Base-by-base conservation (phyloP, 139 green algal species). In the Tetradesmus lagerheimii region DNA sequence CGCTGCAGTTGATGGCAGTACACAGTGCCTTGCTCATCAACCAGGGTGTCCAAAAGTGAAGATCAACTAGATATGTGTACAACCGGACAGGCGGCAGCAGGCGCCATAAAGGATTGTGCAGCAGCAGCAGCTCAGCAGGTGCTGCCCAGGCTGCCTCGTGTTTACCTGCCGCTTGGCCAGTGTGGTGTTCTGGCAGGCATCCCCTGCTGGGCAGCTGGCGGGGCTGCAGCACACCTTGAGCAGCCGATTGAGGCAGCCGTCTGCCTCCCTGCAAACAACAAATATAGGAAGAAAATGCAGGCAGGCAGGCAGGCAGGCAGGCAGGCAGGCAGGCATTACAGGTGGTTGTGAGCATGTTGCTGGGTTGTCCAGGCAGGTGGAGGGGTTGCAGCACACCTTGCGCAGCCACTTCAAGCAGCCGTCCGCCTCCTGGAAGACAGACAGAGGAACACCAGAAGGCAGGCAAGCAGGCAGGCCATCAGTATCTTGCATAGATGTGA, bases 271-370 rank as follows among this genome's bases (percentile, higher is more conserved):
- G 53, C 34, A 86, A 14, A 53, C 64, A 41, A 77, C 8, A 84
- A 91, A 37, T n/a, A n/a, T n/a, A n/a, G n/a, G 45, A 93, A 15
- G 20, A 62, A 79, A 29, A 81, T 67, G 91, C 83, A 83, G 14
- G 27, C 53, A 66, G 53, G 53, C 15, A 25, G 14, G 53, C 74
- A 80, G 75, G 34, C 35, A 80, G 35, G 75, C 75, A 80, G 35
- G 75, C 75, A 80, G 35, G 75, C 75, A 41, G 71, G 34, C 71
- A 80, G 71, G 71, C 67, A 78, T 50, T 4, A 4, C 43, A 50
- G 8, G 43, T 50, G 43, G 43, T 50, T 50, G 4, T 50, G 43
- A 50, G n/a, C n/a, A n/a, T n/a, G n/a, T n/a, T n/a, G n/a, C n/a
- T n/a, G n/a, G n/a, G n/a, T n/a, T n/a, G n/a, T n/a, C n/a, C n/a